Base-by-base conservation (phyloP, 1,139 yeast species). In the Martiniozyma asiatica region DNA sequence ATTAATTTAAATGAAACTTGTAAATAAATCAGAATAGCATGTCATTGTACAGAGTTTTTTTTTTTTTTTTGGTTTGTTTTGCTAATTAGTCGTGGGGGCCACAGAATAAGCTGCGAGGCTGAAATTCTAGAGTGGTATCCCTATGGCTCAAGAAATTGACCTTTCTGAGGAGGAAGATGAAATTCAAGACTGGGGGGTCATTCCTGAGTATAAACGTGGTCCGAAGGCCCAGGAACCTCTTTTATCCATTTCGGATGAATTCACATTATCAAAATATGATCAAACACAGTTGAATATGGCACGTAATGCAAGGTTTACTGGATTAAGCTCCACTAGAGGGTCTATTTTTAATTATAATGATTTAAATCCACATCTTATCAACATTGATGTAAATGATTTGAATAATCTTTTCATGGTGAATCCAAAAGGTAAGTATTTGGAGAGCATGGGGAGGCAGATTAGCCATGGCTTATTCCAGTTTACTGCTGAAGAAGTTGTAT, bases 171-270 rank as follows among this genome's bases (percentile, higher is more conserved):
- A n/a, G 7, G 78, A 73, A 26, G 93, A 79, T 37, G 78, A 71
- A 34, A 59, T 65, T 14, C 84, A 70, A 39, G 93, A 82, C 48
- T 79, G 92, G 89, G 58, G 72, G 23, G 47, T 56, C 24, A 50
- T 73, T 6, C 29, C 36, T 20, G 44, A 47, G 20, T 23, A 42
- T n/a, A 26, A 40, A 16, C 58, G 89, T 38, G 95, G 95, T 2
- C 89, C 74, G 36, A 87, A 87, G 51, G 95, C 82, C 41, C 79
- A 75, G 43, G 94, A 74, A 37, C 95, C 94, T 3, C 29, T 48
- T 8, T 14, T 37, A 26, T 29, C 35, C 10, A 21, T 30, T 20
- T 12, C 26, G 4, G 41, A 35, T 9, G 22, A 26, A 4, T 14
- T 13, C 0, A 89, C 78, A 51, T 84, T 87, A 1, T 76, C 92